Evolutionary conservation across 495 filamentous ascomycete species (phyloP), one percentile per base, ranked within the genome.

Genomic region (Lophiotrema nucula): DNA sequence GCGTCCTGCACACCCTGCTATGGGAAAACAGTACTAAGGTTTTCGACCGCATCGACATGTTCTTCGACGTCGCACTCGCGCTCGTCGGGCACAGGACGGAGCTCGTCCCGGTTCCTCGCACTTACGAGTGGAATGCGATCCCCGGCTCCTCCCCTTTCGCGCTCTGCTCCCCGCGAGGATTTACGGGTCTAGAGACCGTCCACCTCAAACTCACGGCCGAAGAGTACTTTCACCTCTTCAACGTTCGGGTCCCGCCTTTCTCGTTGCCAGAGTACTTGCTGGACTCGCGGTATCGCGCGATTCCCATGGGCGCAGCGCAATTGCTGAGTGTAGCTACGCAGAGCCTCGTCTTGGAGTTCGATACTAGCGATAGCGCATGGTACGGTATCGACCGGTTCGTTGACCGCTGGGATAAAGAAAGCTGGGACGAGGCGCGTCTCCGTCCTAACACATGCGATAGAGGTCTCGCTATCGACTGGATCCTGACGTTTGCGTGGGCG

Each of bases 191-290:
- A 4, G 42, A 60, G 23, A 53, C 24, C 11, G 27, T 60, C 0
- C 8, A 22, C 13, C 56, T 47, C 2, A 19, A 60, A n/a, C 28
- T 60, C 33, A 8, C 4, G 3, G 5, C 11, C 6, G 47, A 38
- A n/a, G 39, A 35, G 12, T 60, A 60, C 33, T 39, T 53, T 27
- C 19, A 22, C 2, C 22, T 60, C 16, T 60, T 60, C 41, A 19
- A 45, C 16, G 56, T 53, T 3, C 33, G n/a, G 1, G 18, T 60
- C 6, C 56, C 26, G 13, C 49, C 56, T 19, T 60, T 60, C 22
- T 37, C 46, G 3, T 10, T n/a, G 4, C n/a, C 51, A 18, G 19
- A 2, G n/a, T 56, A 28, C 43, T 8, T 2, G 23, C 39, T 47
- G 1, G 4, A n/a, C 16, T 39, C 31, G 15, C 16, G 1, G 10